Percentiles rank a stretch among this genome's conserved stretches.
These are phyloP conservation scores for Kuraishia piskuri DNA, from an alignment of 805 yeast species.

Conservation along the genomic window DNA sequence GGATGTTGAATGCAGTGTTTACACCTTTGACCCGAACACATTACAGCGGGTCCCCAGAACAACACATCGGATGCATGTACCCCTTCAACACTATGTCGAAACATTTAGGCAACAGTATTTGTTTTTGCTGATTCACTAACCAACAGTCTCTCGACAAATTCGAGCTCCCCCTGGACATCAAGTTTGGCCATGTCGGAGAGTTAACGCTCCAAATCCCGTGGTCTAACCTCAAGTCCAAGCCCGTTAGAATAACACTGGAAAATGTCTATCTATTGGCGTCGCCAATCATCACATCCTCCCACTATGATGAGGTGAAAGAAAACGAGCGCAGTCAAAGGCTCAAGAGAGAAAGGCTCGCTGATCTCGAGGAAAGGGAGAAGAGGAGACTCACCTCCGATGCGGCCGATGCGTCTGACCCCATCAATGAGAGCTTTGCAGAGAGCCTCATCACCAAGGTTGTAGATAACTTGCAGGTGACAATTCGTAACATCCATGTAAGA, in stretches of 20 bases:
- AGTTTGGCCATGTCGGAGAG: conserved; percentile 85
- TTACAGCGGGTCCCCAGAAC: no score
- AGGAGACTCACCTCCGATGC: conserved; percentile 16
- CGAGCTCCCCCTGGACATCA: conserved; percentile 78
- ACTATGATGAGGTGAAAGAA: conserved; percentile 46
- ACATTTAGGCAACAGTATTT: no score
- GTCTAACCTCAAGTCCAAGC: conserved; percentile 88
- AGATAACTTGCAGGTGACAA: conserved; percentile 86
- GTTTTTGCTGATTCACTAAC: no score
- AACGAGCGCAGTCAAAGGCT: conserved; percentile 51
- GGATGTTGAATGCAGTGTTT: no score
- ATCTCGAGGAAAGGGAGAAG: conserved; percentile 49
- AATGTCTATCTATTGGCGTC: conserved; percentile 79
- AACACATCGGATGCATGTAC: no score
- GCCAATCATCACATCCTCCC: conserved; percentile 53
- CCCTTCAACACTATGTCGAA: no score
- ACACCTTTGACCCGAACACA: no score
- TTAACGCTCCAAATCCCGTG: conserved; percentile 91
- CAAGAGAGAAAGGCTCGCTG: conserved; percentile 56
- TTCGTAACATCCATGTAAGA: conserved; percentile 83
- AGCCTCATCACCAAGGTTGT: conserved; percentile 81
- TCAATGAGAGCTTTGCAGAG: conserved; percentile 79
- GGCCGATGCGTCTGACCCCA: conserved; percentile 29
- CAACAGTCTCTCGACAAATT: conserved; percentile 67
- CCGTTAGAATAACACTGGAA: conserved; percentile 81